Evolutionary conservation across 495 filamentous ascomycete species (phyloP), one percentile per base, ranked within the genome.

Genomic region (Hypoxylon intermedium): DNA sequence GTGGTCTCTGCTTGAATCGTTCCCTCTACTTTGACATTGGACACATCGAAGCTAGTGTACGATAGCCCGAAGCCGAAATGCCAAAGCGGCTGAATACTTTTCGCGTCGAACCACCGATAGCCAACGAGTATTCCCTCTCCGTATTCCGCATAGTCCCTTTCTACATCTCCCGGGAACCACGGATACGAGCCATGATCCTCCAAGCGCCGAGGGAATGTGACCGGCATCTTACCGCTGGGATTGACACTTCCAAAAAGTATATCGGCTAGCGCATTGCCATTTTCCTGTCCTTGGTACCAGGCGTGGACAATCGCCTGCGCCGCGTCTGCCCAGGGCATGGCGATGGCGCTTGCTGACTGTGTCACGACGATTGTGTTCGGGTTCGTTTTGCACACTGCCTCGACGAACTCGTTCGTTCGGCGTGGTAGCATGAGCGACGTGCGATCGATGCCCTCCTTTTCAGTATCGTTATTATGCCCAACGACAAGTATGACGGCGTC

Each of bases 61-160:
- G 83, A 86, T 2, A 94, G 79, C 0, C 90, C 90, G 53, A 85
- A 93, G 0, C 90, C 90, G 65, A 95, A 95, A 63, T 88, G 85
- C 65, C 82, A 93, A 5, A 86, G 83, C 0, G 91, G 90, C 2
- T 73, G 70, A 58, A 93, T 85, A 15, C 73, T 68, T 28, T 82
- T 58, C 60, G 86, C 88, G 77, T 98, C 94, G 68, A 97, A 97
- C 60, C 95, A 82, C 6, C 93, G 88, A 69, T 98, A 96, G 71
- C 97, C 93, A 66, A 95, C 85, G 63, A 91, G 90, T 5, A 97
- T 75, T 0, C 91, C 91, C 60, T 97, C 91, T 3, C 77, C n/a
- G n/a, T n/a, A n/a, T n/a, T n/a, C n/a, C n/a, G n/a, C n/a, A n/a
- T n/a, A n/a, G n/a, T n/a, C n/a, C n/a, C n/a, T n/a, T n/a, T n/a